phyloP scores from a whole-genome alignment of 371 early-diverging fungal genomes.

The Rhizopus sp. region DNA sequence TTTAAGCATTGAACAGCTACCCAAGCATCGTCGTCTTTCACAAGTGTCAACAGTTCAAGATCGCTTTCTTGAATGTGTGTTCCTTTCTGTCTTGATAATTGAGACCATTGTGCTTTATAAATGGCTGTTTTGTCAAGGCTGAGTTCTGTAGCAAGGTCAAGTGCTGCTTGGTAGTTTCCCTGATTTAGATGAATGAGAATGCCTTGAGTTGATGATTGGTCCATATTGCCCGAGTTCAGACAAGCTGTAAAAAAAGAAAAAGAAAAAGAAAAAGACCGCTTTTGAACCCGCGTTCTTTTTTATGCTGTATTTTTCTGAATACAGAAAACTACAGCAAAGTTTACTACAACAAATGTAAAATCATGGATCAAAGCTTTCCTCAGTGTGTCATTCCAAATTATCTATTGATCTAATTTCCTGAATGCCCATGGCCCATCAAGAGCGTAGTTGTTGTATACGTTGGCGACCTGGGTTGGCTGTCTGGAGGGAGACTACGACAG shows the following conservation, averaged over 20 bases:
- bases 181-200: conserved; percentile 41
- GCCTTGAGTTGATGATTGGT: conserved; percentile 35
- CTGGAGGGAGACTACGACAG: no score
- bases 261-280: conserved; percentile 3
- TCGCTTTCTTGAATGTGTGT: conserved; percentile 32
- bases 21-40: conserved; percentile 65
- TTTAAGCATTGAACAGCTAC: conserved; percentile 59
- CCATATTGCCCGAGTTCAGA: conserved; percentile 22
- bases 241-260: conserved; percentile 2
- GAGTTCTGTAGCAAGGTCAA: conserved; percentile 59
- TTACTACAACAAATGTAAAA: no score
- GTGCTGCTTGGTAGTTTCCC: conserved; percentile 65
- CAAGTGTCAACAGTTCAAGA: conserved; percentile 50
- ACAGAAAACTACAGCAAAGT: no score
- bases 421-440: no score
- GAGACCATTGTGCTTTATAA: conserved; percentile 66
- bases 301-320: no score
- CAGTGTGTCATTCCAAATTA: no score
- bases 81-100: conserved; percentile 13
- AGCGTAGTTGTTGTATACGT: no score
- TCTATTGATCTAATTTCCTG: no score
- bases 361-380: no score
- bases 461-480: no score
- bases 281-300: no score
- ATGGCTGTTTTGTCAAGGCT: conserved; percentile 61